A percentile compares a stretch with the other conserved stretches of the same genome.
Conservation (phyloP, 2,329 filamentous ascomycete species). For the Orbilia oligospora region DNA sequence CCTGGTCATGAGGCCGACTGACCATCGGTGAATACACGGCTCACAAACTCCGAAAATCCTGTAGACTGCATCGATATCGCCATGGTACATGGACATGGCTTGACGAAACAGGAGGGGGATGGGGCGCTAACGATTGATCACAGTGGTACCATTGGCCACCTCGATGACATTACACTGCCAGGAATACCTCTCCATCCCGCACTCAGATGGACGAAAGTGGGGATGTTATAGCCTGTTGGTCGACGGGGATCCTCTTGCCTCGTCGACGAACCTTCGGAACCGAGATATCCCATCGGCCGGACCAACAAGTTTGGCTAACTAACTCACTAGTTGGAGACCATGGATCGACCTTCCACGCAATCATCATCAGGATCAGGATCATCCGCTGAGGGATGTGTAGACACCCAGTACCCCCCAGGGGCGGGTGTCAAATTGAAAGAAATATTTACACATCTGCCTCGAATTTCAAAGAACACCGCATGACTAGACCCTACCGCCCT, state of each 20-base stretch:
- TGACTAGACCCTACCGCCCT: background rate
- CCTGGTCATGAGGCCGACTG: background rate
- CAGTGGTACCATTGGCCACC: background rate
- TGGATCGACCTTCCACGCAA: background rate
- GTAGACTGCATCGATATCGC: background rate
- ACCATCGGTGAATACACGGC: slow-evolving; percentile 1
- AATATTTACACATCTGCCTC: background rate
- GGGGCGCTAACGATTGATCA: background rate
- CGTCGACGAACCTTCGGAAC: background rate
- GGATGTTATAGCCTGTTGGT: slow-evolving; percentile 1
- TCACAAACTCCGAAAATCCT: background rate
- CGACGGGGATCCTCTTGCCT: background rate
- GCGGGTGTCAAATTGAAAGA: background rate
- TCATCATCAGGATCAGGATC: too few relatives aligned
- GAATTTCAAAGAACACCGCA: background rate
- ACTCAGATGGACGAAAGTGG: background rate
- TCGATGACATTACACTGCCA: background rate
- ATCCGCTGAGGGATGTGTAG: background rate
- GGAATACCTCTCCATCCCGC: slow-evolving; percentile 1
- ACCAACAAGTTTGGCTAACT: background rate
- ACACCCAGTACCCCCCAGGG: background rate
- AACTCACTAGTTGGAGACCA: background rate
- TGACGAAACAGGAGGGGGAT: background rate
- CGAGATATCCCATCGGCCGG: background rate
- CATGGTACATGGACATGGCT: too few relatives aligned